Conservation (phyloP, 1,139 yeast genomes). For the Suhomyces atakaporum region DNA sequence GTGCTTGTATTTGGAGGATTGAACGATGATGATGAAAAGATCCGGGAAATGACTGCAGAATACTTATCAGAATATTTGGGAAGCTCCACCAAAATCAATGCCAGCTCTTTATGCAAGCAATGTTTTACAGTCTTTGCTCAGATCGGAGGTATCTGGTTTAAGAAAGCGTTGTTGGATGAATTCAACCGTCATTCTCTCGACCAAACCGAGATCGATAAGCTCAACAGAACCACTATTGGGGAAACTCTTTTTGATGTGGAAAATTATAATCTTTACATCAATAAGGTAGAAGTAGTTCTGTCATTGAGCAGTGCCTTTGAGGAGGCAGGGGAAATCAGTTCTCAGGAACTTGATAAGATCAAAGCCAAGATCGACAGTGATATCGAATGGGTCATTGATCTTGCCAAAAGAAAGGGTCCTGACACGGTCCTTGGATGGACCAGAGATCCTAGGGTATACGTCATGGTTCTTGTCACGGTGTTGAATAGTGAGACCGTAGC, state of each 20-base stretch:
- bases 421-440: slow-evolving; percentile 27
- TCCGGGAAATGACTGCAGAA: slow-evolving; percentile 41
- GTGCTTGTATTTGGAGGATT: slow-evolving; percentile 28
- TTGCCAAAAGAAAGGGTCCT: slow-evolving; percentile 8
- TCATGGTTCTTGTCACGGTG: slow-evolving; percentile 12
- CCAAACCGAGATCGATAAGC: slow-evolving; percentile 1
- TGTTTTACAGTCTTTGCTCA: not conserved
- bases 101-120: slow-evolving; percentile 25
- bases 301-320: slow-evolving; percentile 4
- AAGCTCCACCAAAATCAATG: slow-evolving; percentile 21
- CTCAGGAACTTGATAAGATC: not conserved
- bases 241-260: slow-evolving; percentile 35
- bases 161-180: slow-evolving; percentile 4
- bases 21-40: slow-evolving; percentile 61
- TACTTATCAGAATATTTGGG: slow-evolving; percentile 29
- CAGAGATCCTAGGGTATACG: slow-evolving; percentile 14
- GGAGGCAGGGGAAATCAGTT: not conserved
- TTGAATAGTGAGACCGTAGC: slow-evolving; percentile 8
- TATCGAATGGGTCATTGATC: slow-evolving; percentile 3
- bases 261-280: slow-evolving; percentile 30
- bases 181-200: slow-evolving; percentile 2
- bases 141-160: slow-evolving; percentile 1
- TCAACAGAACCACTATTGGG: slow-evolving; percentile 2
- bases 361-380: not conserved
- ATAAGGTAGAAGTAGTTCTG: slow-evolving; percentile 19